Percentiles rank a stretch among this genome's conserved stretches.
phyloP scores from a whole-genome alignment of 1,139 yeast genomes.

The Candida sojae region DNA sequence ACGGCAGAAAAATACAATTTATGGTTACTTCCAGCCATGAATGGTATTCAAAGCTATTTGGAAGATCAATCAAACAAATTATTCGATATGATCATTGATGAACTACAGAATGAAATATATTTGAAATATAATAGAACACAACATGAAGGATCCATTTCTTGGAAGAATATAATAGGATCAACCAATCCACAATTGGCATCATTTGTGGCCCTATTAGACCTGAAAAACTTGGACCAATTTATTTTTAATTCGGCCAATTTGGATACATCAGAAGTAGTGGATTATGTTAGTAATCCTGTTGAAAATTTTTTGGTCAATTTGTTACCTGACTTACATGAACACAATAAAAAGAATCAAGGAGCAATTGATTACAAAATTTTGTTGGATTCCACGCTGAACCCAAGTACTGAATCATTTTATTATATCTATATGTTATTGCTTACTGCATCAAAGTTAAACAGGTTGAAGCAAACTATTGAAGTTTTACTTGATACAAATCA shows the following conservation, averaged over 20 bases:
- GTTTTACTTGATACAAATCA: conserved; percentile 48
- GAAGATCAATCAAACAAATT: conserved; percentile 64
- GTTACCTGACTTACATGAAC: conserved; percentile 34
- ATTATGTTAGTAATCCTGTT: conserved; percentile 47
- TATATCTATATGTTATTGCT: conserved; percentile 58
- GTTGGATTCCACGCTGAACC: conserved; percentile 29
- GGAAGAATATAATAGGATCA: conserved; percentile 32
- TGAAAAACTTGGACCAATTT: conserved; percentile 55
- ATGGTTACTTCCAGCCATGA: conserved; percentile 64
- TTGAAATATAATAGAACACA: conserved; percentile 38
- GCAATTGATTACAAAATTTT: conserved; percentile 31
- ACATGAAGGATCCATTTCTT: conserved; percentile 18
- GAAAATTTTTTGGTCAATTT: conserved; percentile 31
- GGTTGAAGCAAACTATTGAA: conserved; percentile 62
- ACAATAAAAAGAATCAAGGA: conserved; percentile 19
- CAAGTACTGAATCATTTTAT: conserved; percentile 49
- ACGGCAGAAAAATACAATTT: conserved; percentile 61
- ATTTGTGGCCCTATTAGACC: conserved; percentile 37
- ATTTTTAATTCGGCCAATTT: conserved; percentile 58
- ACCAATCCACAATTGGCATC: conserved; percentile 36
- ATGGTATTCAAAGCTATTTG: conserved; percentile 57
- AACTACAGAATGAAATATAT: conserved; percentile 71
- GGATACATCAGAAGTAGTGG: conserved; percentile 55
- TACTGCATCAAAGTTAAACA: conserved; percentile 62
- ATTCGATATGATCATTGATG: conserved; percentile 75